A percentile compares a stretch with the other conserved stretches of the same genome.
These are phyloP conservation scores for Gossypium sturtianum DNA, from an alignment of 345 rosid genomes.

Conservation along the genomic window DNA sequence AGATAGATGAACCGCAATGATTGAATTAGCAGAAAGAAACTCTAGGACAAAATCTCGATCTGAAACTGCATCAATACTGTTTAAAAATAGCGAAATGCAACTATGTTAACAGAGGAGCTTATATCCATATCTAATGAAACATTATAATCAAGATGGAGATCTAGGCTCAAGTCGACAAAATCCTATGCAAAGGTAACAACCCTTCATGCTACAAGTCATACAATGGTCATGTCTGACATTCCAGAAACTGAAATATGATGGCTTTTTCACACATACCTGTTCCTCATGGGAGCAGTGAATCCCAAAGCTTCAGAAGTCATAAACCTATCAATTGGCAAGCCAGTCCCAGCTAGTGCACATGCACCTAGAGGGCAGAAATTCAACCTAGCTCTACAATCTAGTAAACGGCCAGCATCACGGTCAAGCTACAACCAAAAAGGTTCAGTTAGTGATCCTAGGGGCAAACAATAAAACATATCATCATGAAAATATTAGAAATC, in stretches of 20 bases:
- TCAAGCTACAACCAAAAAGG: conserved; percentile 62
- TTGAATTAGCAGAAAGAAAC: conserved; percentile 70
- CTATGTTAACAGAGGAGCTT: neutral
- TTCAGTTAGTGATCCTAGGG: neutral
- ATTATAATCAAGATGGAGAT: neutral
- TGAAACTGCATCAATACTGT: conserved; percentile 92
- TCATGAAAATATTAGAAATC: neutral
- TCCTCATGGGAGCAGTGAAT: conserved; percentile 82
- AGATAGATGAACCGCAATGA: conserved; percentile 75
- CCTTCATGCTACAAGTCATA: neutral
- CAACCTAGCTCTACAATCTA: conserved; percentile 69
- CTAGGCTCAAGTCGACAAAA: neutral
- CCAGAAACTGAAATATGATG: neutral
- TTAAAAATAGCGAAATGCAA: conserved; percentile 11
- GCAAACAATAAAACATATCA: neutral
- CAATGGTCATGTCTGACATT: neutral
- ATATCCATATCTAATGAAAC: neutral
- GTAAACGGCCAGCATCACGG: conserved; percentile 82
- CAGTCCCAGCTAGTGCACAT: conserved; percentile 97
- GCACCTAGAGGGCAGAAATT: conserved; percentile 90
- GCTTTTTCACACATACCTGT: conserved; percentile 50
- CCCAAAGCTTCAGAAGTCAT: conserved; percentile 73
- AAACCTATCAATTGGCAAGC: conserved; percentile 85
- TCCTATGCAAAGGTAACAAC: neutral
- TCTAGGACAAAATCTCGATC: conserved; percentile 89